Percentiles rank a stretch among this genome's conserved stretches.
Conservation (phyloP, 2,329 filamentous ascomycete genomes). For the Zymoseptoria pseudotritici region DNA sequence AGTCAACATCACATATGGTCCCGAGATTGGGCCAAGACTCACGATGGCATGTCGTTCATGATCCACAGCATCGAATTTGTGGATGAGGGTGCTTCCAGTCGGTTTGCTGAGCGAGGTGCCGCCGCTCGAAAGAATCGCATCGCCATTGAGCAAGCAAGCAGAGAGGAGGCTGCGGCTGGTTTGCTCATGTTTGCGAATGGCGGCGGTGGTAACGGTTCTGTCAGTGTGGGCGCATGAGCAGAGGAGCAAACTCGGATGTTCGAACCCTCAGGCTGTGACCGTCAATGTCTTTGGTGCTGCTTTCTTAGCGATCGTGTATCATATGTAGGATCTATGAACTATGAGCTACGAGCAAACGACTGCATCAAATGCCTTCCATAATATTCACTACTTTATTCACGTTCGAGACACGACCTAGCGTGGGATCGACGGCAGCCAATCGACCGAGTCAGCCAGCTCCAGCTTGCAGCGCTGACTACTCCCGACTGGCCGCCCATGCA, state of each 20-base stretch:
- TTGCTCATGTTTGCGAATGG: constrained; percentile 24
- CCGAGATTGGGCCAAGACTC: constrained; percentile 65
- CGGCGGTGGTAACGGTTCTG: constrained; percentile 1
- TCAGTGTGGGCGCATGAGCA: constrained; percentile 13
- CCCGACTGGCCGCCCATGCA: neutral
- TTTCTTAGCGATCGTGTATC: neutral
- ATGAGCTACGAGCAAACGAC: neutral
- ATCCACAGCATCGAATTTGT: constrained; percentile 79
- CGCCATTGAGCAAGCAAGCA: constrained; percentile 29
- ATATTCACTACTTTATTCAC: neutral
- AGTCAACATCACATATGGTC: constrained; percentile 76
- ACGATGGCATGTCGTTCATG: constrained; percentile 87
- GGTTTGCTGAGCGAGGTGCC: constrained; percentile 38
- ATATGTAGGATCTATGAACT: neutral
- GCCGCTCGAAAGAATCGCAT: constrained; percentile 45
- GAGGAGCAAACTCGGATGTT: neutral
- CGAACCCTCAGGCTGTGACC: neutral
- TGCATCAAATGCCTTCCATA: neutral
- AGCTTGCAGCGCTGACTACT: constrained; percentile 1
- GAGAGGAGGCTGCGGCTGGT: constrained; percentile 26
- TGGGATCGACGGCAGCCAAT: neutral
- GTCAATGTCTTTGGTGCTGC: neutral
- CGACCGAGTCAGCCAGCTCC: neutral
- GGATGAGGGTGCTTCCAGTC: constrained; percentile 56
- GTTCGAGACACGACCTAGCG: neutral